phyloP scores from a whole-genome alignment of 495 filamentous ascomycete species.

The Margaritispora aquatica region DNA sequence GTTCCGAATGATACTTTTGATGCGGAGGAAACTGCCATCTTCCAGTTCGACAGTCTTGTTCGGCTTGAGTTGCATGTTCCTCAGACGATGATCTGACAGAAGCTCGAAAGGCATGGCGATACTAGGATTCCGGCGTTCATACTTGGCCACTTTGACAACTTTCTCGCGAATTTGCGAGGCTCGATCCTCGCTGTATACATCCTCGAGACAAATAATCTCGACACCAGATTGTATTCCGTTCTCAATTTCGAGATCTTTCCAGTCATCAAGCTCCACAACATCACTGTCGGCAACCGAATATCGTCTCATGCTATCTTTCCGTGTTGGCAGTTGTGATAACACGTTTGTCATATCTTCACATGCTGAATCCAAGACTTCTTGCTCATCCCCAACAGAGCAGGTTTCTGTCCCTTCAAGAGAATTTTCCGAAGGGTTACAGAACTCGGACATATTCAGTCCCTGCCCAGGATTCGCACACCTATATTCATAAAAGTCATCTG shows the following conservation, averaged over 20 bases:
- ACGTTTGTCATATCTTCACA: not conserved
- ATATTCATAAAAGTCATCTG: not conserved
- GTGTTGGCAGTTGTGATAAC: not conserved
- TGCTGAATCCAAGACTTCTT: not conserved
- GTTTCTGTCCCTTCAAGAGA: too few species aligned
- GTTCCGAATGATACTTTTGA: constrained; percentile 33
- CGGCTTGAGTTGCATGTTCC: constrained; percentile 19
- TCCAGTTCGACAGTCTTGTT: constrained; percentile 25
- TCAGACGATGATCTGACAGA: constrained; percentile 10
- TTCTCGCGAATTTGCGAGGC: not conserved
- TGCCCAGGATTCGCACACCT: not conserved
- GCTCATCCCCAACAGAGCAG: not conserved
- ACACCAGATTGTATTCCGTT: not conserved
- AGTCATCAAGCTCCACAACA: not conserved
- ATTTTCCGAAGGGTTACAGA: not conserved
- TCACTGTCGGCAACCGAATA: not conserved
- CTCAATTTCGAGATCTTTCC: not conserved
- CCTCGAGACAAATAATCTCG: constrained; percentile 3
- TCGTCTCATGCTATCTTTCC: not conserved
- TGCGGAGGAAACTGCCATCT: constrained; percentile 31
- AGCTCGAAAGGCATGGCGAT: constrained; percentile 4
- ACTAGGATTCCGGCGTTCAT: constrained; percentile 7
- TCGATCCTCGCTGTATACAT: constrained; percentile 1
- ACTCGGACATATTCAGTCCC: not conserved
- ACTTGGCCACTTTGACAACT: not conserved